Evolutionary conservation across 2,329 filamentous ascomycete species (phyloP).

Genomic region (Penicillium brevicompactum): DNA sequence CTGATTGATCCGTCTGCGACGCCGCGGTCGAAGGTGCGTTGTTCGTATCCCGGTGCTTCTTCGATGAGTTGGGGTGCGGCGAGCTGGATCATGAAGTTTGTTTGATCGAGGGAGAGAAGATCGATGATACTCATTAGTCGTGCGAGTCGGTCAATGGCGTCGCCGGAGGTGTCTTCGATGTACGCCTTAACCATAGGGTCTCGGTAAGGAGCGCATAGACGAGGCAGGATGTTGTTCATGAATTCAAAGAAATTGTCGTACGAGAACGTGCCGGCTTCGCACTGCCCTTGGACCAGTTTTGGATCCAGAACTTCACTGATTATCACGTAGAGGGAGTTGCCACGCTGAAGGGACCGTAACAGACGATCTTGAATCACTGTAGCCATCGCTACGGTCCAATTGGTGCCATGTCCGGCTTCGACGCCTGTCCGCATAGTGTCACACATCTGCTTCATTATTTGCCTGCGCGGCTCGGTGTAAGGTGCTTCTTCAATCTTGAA

Average conservation of each 20-base stretch:
- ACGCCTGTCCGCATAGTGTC: constrained; percentile 61
- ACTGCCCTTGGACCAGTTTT: constrained; percentile 59
- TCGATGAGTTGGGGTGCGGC: constrained; percentile 63
- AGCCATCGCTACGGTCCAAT: constrained; percentile 68
- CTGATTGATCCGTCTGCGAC: constrained; percentile 54
- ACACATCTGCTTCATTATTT: constrained; percentile 62
- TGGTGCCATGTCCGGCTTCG: constrained; percentile 55
- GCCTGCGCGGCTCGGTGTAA: constrained; percentile 54
- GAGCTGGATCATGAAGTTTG: constrained; percentile 65
- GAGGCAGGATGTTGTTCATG: constrained; percentile 63
- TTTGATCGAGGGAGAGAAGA: constrained; percentile 63
- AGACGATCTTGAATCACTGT: constrained; percentile 65
- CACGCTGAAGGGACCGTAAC: constrained; percentile 59
- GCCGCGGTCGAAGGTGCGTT: constrained; percentile 59
- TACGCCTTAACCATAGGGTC: constrained; percentile 61
- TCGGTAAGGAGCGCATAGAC: constrained; percentile 66
- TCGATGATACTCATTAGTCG: constrained; percentile 66
- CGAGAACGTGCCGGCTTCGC: constrained; percentile 62
- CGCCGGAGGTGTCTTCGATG: constrained; percentile 52
- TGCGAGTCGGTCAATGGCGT: constrained; percentile 65
- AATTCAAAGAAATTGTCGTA: constrained; percentile 66
- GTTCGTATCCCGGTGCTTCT: constrained; percentile 64
- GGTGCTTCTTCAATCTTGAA: constrained; percentile 59
- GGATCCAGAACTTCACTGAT: constrained; percentile 65
- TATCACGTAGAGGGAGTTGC: constrained; percentile 62